These are phyloP conservation scores for Phytophthora colocasiae DNA, from an alignment of 352 stramenopile genomes.

Conservation along the genomic window DNA sequence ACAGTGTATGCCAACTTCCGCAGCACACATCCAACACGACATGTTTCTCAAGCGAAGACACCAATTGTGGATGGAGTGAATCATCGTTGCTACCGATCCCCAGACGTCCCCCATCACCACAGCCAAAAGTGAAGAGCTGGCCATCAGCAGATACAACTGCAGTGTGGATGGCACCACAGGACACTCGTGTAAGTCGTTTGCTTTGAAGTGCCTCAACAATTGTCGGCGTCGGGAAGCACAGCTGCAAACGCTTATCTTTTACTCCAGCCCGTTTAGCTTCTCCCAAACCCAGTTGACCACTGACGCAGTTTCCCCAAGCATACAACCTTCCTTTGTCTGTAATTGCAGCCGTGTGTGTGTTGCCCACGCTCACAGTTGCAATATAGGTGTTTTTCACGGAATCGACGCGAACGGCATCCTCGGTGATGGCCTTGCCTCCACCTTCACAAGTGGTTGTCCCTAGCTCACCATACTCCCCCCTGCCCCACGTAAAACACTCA, in stretches of 20 bases:
- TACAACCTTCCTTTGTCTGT: conserved; percentile 62
- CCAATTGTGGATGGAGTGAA: conserved; percentile 53
- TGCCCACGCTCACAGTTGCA: conserved; percentile 59
- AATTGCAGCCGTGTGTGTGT: conserved; percentile 64
- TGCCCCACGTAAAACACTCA: conserved; percentile 70
- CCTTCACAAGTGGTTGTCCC: conserved; percentile 35
- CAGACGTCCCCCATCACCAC: conserved; percentile 90
- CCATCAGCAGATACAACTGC: conserved; percentile 62
- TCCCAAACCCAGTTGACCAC: conserved; percentile 72
- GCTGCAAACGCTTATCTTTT: conserved; percentile 49
- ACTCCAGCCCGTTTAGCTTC: conserved; percentile 63
- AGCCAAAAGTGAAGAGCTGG: conserved; percentile 88
- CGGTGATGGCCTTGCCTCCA: conserved; percentile 15
- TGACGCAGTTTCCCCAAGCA: conserved; percentile 75
- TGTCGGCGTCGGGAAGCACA: conserved; percentile 74
- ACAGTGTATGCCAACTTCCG: conserved; percentile 77
- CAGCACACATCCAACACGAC: conserved; percentile 69
- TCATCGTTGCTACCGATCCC: conserved; percentile 74
- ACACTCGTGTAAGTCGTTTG: conserved; percentile 71
- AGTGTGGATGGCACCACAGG: conserved; percentile 90
- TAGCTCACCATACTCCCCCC: conserved; percentile 66
- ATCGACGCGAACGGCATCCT: conserved; percentile 13
- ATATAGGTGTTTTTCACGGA: conserved; percentile 23
- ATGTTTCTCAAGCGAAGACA: conserved; percentile 54
- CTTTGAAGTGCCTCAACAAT: conserved; percentile 54